Base-by-base conservation (phyloP, 2,329 filamentous ascomycete genomes). In the Metarhizium sp. region DNA sequence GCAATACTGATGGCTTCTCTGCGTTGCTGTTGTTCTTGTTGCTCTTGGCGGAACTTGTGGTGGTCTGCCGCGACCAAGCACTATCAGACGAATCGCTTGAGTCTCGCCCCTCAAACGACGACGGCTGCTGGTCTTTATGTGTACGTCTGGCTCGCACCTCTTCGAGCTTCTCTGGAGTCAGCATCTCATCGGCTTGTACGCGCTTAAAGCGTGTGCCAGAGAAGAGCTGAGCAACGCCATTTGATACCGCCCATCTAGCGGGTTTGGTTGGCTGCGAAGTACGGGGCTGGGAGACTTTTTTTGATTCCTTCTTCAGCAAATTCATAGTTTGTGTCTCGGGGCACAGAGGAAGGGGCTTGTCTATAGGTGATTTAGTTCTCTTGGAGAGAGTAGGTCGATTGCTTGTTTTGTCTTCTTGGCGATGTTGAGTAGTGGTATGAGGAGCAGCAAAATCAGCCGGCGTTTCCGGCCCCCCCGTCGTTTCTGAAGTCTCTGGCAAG, bases 171-270 rank as follows among this genome's bases (percentile, higher is more conserved):
- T 56, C 51, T 4, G 30, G 16, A 14, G 55, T 53, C 14, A 53
- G 66, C 71, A 83, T 81, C 67, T 85, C 81, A 52, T 83, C 78
- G 0, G 75, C 80, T 58, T 85, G 80, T 53, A 79, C 72, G 50
- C 74, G 75, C 58, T 74, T 74, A 63, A 85, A 82, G 49, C 79
- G 71, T 47, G 77, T 78, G 18, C 77, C 75, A 46, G 71, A 78
- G 57, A 85, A 74, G 11, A 82, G 69, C 34, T 81, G 80, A n/a
- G 77, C 73, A 61, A 85, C 73, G 58, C 81, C 82, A 52, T 80
- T 78, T 0, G 79, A 73, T 34, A 84, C 64, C 14, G 75, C 76
- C 78, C 80, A 81, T 67, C 76, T 72, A 47, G 77, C 65, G 14
- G 60, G 54, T 40, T 61, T 62, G 10, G 59, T 61, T 30, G 58